Evolutionary conservation across 345 rosid genomes (phyloP).

Genomic region (Eucalyptus curtisii): DNA sequence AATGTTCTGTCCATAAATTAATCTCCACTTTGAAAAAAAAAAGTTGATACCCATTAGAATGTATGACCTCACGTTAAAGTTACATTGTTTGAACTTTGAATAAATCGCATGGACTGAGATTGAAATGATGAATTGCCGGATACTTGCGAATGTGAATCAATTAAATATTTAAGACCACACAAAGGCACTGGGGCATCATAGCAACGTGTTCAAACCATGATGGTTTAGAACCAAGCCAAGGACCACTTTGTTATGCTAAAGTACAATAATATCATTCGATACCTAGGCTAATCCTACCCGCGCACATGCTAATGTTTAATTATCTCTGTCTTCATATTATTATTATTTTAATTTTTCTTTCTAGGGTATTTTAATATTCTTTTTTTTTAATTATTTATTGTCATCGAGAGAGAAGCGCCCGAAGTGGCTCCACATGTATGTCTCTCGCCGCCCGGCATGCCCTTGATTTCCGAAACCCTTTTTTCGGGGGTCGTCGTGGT

Average conservation of each 20-base stretch:
- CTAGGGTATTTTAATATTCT: not conserved
- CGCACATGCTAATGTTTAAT: not conserved
- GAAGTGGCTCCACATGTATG: not conserved
- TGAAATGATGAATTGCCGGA: not conserved
- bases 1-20: not conserved
- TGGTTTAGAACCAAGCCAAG: not conserved
- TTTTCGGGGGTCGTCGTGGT: not conserved
- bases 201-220: not conserved
- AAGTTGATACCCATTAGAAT: not conserved
- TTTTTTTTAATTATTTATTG: not conserved
- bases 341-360: not conserved
- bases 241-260: not conserved
- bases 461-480: not conserved
- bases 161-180: not conserved
- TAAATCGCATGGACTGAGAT: not conserved
- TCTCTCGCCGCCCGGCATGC: not conserved
- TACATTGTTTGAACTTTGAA: not conserved
- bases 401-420: not conserved
- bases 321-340: not conserved
- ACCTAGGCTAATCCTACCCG: not conserved
- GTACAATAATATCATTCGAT: not conserved
- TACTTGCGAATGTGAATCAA: not conserved
- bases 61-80: not conserved
- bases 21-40: not conserved
- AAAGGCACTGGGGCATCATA: not conserved